These are phyloP conservation scores for Trichoderma arundinaceum DNA, from an alignment of 2,329 filamentous ascomycete species.

Conservation along the genomic window DNA sequence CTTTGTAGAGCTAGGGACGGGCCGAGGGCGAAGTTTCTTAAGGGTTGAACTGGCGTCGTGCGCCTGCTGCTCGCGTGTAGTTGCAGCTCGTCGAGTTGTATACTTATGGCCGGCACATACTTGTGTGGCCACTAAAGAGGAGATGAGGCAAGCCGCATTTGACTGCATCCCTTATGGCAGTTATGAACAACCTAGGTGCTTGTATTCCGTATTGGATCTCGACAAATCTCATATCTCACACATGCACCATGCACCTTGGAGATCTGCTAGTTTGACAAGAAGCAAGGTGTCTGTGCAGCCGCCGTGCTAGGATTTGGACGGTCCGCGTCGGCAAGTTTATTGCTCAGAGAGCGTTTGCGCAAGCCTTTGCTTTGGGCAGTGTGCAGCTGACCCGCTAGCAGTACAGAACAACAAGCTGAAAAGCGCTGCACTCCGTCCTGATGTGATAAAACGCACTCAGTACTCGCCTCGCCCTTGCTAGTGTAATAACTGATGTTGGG, in stretches of 20 bases:
- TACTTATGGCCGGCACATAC: no score
- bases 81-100: no score
- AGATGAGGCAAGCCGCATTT: conserved; percentile 7
- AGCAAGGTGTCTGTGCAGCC: conserved; percentile 25
- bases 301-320: conserved; percentile 9
- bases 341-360: not conserved
- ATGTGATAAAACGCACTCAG: not conserved
- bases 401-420: not conserved
- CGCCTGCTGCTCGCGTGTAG: not conserved
- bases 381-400: not conserved
- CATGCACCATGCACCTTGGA: conserved; percentile 18
- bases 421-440: not conserved
- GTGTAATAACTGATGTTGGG: conserved; percentile 1
- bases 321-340: conserved; percentile 10
- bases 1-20: conserved; percentile 31
- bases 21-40: conserved; percentile 18
- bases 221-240: conserved; percentile 9
- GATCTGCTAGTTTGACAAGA: conserved; percentile 20
- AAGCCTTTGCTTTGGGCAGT: not conserved
- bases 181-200: not conserved
- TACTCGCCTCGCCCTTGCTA: not conserved
- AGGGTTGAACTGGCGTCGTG: conserved; percentile 13
- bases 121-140: conserved; percentile 7
- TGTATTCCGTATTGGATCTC: conserved; percentile 8
- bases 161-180: not conserved